Evolutionary conservation across 2,329 filamentous ascomycete genomes (phyloP), one percentile per base, ranked within the genome.

Genomic region (Myriosclerotinia duriaeana): DNA sequence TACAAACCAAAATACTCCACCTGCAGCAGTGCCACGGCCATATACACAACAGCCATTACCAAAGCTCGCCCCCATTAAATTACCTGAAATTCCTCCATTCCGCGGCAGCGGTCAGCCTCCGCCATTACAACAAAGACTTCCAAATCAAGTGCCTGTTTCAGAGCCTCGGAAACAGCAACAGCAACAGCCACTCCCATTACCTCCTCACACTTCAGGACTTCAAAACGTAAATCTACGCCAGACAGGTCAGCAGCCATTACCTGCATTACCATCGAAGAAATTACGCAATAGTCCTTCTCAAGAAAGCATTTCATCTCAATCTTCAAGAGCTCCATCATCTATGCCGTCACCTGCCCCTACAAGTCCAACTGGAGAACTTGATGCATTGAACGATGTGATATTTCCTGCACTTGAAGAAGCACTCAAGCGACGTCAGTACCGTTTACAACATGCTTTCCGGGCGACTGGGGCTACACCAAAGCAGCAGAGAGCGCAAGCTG

Each of bases 371-470:
- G 87, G 85, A 15, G 90, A 96, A 67, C 84, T 96, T 30, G 95
- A 96, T 64, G 93, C 93, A 2, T 84, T 97, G 1, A 92, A 90
- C 74, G 92, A 94, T 72, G 94, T 99, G 61, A 92, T 99, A 48
- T 88, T 98, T 69, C 95, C 95, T 0, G 94, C 95, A 2, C 84
- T 99, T 2, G 93, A 97, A 78, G 91, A 95, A 71, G 93, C 95
- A 9, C 86, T 98, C 26, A 92, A 93, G 76, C 86, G 95, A 62
- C 89, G 95, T 64, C 85, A 87, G 75, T 84, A 84, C 70, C 82
- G 85, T 50, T 79, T 89, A 64, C 77, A 74, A 46, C 77, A 75
- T 72, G 78, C 76, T 75, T 76, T 75, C 50, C 71, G 73, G 38
- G 66, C 61, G n/a, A 71, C 67, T 11, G 79, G 71, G 66, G 74